Percentiles rank a stretch among this genome's conserved stretches.
Evolutionary conservation across 495 filamentous ascomycete species (phyloP).

Genomic region (Tetracladium marchalianum): DNA sequence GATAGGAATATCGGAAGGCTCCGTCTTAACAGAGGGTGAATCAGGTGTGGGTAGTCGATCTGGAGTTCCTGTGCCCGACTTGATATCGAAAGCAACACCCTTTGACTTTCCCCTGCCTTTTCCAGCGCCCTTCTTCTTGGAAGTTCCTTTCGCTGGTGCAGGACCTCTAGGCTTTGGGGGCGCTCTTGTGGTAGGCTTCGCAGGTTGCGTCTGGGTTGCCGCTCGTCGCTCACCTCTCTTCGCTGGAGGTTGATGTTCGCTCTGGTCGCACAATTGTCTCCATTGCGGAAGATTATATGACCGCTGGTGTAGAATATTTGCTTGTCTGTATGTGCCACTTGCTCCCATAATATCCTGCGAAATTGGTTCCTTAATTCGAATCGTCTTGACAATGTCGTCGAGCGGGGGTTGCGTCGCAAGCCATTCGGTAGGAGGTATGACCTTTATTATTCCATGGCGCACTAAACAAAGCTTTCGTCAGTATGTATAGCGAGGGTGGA

Average conservation of each 20-base stretch:
- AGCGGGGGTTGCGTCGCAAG: slow-evolving; percentile 65
- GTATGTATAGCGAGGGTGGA: too few species aligned
- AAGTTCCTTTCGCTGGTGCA: slow-evolving; percentile 18
- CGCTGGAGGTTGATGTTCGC: slow-evolving; percentile 93
- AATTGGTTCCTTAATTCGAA: slow-evolving; percentile 92
- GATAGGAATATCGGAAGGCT: slow-evolving; percentile 30
- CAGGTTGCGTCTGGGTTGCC: slow-evolving; percentile 52
- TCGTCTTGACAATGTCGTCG: slow-evolving; percentile 78
- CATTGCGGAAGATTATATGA: slow-evolving; percentile 96
- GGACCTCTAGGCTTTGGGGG: slow-evolving; percentile 16
- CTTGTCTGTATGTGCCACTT: slow-evolving; percentile 87
- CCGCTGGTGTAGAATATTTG: slow-evolving; percentile 90
- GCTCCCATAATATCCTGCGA: slow-evolving; percentile 94
- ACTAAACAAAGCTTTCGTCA: slow-evolving; percentile 57
- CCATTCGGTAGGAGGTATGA: slow-evolving; percentile 93
- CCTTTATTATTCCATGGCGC: slow-evolving; percentile 71
- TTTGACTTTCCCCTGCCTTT: slow-evolving; percentile 23
- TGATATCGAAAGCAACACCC: slow-evolving; percentile 20
- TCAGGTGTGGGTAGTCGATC: slow-evolving; percentile 33
- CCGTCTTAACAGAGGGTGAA: slow-evolving; percentile 31
- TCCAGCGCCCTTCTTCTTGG: slow-evolving; percentile 7
- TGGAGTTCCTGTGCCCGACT: slow-evolving; percentile 29
- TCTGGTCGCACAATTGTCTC: slow-evolving; percentile 82
- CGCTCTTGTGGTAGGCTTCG: slow-evolving; percentile 19
- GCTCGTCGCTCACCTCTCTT: slow-evolving; percentile 81